These are phyloP conservation scores for Penstemon davidsonii DNA, from an alignment of 257 asterid species.

Conservation along the genomic window DNA sequence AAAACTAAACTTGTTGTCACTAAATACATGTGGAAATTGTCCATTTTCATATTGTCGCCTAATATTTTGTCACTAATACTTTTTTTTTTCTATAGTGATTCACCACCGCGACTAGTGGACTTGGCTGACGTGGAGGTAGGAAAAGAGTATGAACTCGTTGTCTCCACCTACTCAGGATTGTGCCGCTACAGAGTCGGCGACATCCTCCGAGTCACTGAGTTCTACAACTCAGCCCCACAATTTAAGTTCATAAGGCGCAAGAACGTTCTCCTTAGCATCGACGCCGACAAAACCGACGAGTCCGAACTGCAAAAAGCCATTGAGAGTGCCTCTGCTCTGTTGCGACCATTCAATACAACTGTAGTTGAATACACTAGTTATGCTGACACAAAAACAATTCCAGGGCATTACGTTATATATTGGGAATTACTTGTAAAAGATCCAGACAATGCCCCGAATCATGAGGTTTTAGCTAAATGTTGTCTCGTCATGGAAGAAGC, in stretches of 20 bases:
- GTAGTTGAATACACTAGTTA: constrained; percentile 75
- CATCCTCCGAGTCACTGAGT: constrained; percentile 65
- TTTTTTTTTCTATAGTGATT: constrained; percentile 24
- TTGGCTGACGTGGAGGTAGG: constrained; percentile 68
- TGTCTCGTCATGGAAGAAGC: constrained; percentile 67
- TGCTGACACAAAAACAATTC: constrained; percentile 57
- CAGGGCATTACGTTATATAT: constrained; percentile 80
- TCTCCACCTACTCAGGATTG: constrained; percentile 67
- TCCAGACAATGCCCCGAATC: constrained; percentile 26
- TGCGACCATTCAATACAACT: constrained; percentile 35
- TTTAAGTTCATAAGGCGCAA: constrained; percentile 70
- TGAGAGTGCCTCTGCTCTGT: constrained; percentile 47
- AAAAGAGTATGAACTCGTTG: constrained; percentile 74
- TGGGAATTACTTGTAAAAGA: constrained; percentile 67
- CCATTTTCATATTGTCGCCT: too few relatives aligned
- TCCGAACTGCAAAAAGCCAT: constrained; percentile 65
- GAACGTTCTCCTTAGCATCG: constrained; percentile 69
- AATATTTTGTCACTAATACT: too few relatives aligned
- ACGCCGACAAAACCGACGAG: constrained; percentile 74
- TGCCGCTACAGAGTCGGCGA: constrained; percentile 86
- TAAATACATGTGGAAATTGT: too few relatives aligned
- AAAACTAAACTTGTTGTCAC: too few relatives aligned
- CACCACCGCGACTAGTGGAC: constrained; percentile 56
- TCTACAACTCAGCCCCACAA: constrained; percentile 70
- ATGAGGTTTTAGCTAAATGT: constrained; percentile 47